A percentile compares a stretch with the other conserved stretches of the same genome.
Evolutionary conservation across 352 stramenopile species (phyloP).

Genomic region (Phytophthora litchii): DNA sequence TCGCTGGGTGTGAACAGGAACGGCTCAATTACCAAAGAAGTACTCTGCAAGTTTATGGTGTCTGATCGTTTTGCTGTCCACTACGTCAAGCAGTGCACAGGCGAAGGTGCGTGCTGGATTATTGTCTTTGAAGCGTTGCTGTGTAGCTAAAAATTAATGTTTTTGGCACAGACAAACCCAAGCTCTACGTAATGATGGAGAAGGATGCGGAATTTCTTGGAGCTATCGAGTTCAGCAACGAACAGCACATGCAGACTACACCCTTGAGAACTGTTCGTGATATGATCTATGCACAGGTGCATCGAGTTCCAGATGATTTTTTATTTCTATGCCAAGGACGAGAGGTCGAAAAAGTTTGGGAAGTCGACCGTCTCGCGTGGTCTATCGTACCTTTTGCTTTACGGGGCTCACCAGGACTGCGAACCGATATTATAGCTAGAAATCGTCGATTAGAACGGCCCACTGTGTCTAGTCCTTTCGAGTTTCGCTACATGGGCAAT

Average conservation of each 20-base stretch:
- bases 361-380: constrained; percentile 60
- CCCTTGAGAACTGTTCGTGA: constrained; percentile 55
- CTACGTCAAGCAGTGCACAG: constrained; percentile 70
- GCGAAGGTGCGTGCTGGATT: constrained; percentile 33
- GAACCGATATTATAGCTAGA: constrained; percentile 31
- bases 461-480: constrained; percentile 40
- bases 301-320: constrained; percentile 49
- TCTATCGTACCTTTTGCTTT: constrained; percentile 66
- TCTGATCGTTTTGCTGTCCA: constrained; percentile 56
- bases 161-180: constrained; percentile 47
- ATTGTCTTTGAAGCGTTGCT: constrained; percentile 1
- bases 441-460: constrained; percentile 53
- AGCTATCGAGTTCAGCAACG: constrained; percentile 59
- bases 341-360: constrained; percentile 57
- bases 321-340: constrained; percentile 57
- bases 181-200: constrained; percentile 67
- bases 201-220: constrained; percentile 68
- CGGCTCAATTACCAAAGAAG: constrained; percentile 38
- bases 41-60: constrained; percentile 61
- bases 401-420: constrained; percentile 55
- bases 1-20: constrained; percentile 32
- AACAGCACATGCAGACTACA: constrained; percentile 56
- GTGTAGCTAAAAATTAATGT: not conserved
- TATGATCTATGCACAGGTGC: constrained; percentile 49
- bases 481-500: constrained; percentile 73